Base-by-base conservation (phyloP, 495 filamentous ascomycete genomes). In the Aspergillus indologenus region DNA sequence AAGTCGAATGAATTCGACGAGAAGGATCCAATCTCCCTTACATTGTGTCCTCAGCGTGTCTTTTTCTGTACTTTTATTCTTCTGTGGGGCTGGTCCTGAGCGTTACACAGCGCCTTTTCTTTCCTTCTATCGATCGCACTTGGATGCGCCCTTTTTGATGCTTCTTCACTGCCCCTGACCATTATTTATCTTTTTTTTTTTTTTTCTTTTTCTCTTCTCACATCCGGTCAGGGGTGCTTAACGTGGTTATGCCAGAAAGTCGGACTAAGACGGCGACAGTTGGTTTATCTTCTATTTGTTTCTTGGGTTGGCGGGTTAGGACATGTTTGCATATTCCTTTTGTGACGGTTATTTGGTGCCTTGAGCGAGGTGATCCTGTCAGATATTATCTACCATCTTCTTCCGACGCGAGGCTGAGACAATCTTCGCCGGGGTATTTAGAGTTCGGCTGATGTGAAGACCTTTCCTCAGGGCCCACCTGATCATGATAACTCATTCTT, bases 221-320 rank as follows among this genome's bases (percentile, higher is more conserved):
- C 64, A 59, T 46, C 61, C 65, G 64, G 64, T 61, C 63, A 57
- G 66, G 63, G 59, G 48, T 64, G 62, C 67, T 70, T 75, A 70
- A 75, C 74, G 71, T 71, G 69, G 68, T 74, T 74, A 74, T 71
- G 71, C 71, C 70, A 73, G 67, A 71, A 69, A 73, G 68, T 69
- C 68, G 61, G 66, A 68, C 63, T 71, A 65, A 69, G 65, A 70
- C 66, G 67, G 68, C 65, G 68, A 72, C 62, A 42, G 63, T 67
- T 58, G 62, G 46, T 65, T 72, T 50, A 60, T 61, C 66, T 68
- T 72, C 70, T 53, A 62, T 66, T 65, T 60, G 50, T 62, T 64
- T 61, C 49, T 57, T 58, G 64, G 59, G 65, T 65, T 54, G 62
- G 65, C 57, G 60, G 63, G 60, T 59, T 64, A 62, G 61, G 64